Conservation (phyloP, 2,329 filamentous ascomycete genomes). For the Penicillium sp. region DNA sequence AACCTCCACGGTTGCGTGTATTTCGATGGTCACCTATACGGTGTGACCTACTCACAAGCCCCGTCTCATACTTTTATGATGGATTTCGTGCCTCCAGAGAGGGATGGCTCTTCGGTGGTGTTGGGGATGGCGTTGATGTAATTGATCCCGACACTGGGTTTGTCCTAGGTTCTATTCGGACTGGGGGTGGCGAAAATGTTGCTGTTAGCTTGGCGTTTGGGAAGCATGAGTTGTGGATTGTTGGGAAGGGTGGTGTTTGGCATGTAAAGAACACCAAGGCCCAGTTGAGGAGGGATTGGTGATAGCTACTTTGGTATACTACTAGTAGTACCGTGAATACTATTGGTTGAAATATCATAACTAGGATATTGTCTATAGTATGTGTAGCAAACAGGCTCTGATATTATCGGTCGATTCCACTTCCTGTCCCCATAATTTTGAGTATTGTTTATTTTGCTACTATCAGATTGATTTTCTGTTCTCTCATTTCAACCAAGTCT, state of each 20-base stretch:
- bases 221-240: constrained; percentile 18
- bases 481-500: background rate
- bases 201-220: constrained; percentile 15
- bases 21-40: constrained; percentile 10
- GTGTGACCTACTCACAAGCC: constrained; percentile 10
- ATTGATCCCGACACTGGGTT: constrained; percentile 14
- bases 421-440: too few relatives aligned
- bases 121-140: constrained; percentile 17
- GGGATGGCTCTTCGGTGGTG: constrained; percentile 15
- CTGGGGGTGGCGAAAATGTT: constrained; percentile 16
- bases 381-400: too few relatives aligned
- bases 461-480: too few relatives aligned
- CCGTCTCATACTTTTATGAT: constrained; percentile 18
- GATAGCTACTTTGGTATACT: too few relatives aligned
- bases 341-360: too few relatives aligned
- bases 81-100: constrained; percentile 10
- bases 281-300: constrained; percentile 14
- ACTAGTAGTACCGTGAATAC: too few relatives aligned
- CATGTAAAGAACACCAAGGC: constrained; percentile 13
- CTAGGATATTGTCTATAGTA: too few relatives aligned
- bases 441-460: too few relatives aligned
- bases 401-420: too few relatives aligned
- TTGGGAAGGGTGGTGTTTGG: constrained; percentile 16
- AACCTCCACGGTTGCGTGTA: constrained; percentile 15
- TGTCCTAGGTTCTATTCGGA: constrained; percentile 13